These are phyloP conservation scores for Imleria badia DNA, from an alignment of 768 basidiomycete species.

Conservation along the genomic window DNA sequence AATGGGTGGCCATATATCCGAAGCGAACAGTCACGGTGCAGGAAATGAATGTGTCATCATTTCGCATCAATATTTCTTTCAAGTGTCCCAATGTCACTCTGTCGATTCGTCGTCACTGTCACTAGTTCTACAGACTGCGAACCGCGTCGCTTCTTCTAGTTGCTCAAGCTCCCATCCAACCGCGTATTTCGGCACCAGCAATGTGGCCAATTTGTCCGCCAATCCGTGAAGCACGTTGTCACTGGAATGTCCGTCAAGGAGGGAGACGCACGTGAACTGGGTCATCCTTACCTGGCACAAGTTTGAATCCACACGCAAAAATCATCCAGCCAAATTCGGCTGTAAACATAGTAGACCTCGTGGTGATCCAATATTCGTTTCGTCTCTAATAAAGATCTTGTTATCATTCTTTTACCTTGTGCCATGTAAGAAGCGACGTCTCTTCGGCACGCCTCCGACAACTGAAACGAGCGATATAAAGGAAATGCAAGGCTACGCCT, in stretches of 20 bases:
- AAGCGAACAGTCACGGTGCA: conserved; percentile 4
- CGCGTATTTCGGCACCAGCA: conserved; percentile 48
- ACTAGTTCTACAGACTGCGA: conserved; percentile 35
- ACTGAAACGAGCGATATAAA: conserved; percentile 72
- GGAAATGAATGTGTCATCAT: background rate
- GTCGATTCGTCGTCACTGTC: conserved; percentile 74
- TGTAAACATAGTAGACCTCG: conserved; percentile 87
- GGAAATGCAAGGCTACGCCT: conserved; percentile 76
- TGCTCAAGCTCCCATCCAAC: conserved; percentile 73
- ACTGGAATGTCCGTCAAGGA: conserved; percentile 36
- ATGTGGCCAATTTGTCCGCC: conserved; percentile 39
- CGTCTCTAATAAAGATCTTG: conserved; percentile 68
- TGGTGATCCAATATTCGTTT: conserved; percentile 77
- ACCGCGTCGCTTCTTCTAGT: conserved; percentile 57
- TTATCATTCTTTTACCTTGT: conserved; percentile 59
- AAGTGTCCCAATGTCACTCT: conserved; percentile 26
- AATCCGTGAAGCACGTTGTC: conserved; percentile 54
- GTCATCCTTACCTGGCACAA: conserved; percentile 57
- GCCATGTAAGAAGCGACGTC: conserved; percentile 62
- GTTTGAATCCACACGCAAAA: conserved; percentile 80
- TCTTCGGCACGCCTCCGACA: conserved; percentile 64
- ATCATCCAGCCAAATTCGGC: conserved; percentile 84
- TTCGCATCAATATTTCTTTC: conserved; percentile 3
- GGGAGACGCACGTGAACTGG: background rate
- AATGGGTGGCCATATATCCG: background rate